These are phyloP conservation scores for Epichloe glyceriae DNA, from an alignment of 2,329 filamentous ascomycete species.

Conservation along the genomic window DNA sequence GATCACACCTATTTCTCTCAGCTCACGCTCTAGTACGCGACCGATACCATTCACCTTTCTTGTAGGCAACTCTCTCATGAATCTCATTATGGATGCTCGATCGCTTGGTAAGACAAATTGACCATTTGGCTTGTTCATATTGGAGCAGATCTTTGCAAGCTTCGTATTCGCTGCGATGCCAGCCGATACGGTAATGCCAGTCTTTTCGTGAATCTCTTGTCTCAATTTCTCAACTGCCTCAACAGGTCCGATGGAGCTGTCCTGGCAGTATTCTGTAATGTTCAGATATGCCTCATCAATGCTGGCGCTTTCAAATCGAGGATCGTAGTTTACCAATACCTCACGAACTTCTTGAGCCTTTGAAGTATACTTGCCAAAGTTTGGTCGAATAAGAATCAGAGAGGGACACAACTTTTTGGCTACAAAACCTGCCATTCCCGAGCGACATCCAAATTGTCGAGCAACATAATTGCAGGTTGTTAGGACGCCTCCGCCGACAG, in stretches of 20 bases:
- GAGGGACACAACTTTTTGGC: constrained; percentile 87
- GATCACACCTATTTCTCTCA: constrained; percentile 75
- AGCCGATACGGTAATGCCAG: constrained; percentile 80
- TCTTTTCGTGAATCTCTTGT: constrained; percentile 58
- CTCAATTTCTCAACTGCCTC: constrained; percentile 69
- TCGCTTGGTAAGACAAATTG: constrained; percentile 69
- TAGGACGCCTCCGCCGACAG: constrained; percentile 60
- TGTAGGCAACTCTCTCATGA: constrained; percentile 73
- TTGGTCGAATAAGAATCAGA: constrained; percentile 67
- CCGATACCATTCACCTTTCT: constrained; percentile 94
- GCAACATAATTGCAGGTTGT: constrained; percentile 77
- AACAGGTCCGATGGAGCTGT: constrained; percentile 54
- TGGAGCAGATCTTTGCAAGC: constrained; percentile 89
- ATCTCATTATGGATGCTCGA: constrained; percentile 61
- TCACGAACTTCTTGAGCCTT: constrained; percentile 82
- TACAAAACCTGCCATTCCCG: constrained; percentile 92
- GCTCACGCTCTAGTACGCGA: constrained; percentile 80
- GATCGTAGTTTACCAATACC: constrained; percentile 76
- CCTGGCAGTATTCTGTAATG: constrained; percentile 71
- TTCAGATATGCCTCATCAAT: constrained; percentile 97
- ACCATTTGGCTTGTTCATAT: constrained; percentile 92
- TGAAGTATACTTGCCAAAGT: constrained; percentile 80
- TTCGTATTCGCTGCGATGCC: constrained; percentile 90
- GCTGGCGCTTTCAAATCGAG: constrained; percentile 81
- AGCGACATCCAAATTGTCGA: constrained; percentile 77